phyloP scores from a whole-genome alignment of 306 rosid species.

The Glycine soja region DNA sequence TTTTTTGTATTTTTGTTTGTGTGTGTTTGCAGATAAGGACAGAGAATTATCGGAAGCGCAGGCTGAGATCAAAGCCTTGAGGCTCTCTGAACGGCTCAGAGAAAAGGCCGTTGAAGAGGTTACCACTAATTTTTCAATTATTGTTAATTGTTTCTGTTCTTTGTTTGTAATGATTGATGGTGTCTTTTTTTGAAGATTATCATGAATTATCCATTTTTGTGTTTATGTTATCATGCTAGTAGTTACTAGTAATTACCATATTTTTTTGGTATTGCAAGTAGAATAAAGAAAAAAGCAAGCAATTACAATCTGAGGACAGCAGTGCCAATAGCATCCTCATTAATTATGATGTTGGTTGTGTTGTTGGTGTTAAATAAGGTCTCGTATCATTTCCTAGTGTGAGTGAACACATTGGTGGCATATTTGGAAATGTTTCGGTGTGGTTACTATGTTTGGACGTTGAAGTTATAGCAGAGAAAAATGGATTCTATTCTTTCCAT shows the following conservation, averaged over 20 bases:
- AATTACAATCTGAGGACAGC: no score
- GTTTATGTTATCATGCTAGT: background rate
- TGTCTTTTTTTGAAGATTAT: background rate
- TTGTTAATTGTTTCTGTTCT: background rate
- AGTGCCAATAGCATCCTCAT: background rate
- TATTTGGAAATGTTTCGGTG: background rate
- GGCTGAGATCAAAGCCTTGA: constrained; percentile 96
- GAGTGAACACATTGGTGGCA: background rate
- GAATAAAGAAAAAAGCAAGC: no score
- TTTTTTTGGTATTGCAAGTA: no score
- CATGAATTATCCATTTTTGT: background rate
- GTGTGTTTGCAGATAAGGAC: constrained; percentile 80
- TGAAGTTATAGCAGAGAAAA: constrained; percentile 16
- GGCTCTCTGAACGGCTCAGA: constrained; percentile 83
- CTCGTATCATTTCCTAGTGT: constrained; percentile 9
- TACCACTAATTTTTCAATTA: constrained; percentile 36
- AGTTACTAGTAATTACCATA: background rate
- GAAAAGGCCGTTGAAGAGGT: constrained; percentile 99
- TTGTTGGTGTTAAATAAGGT: background rate
- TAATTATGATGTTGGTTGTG: background rate
- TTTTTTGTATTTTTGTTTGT: background rate
- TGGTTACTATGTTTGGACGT: constrained; percentile 6
- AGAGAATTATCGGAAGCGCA: constrained; percentile 91
- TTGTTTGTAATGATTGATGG: background rate
- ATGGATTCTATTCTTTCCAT: background rate